Percentiles rank a stretch among this genome's conserved stretches.
phyloP scores from a whole-genome alignment of 1,139 yeast species.

The Zygoascus meyerae region DNA sequence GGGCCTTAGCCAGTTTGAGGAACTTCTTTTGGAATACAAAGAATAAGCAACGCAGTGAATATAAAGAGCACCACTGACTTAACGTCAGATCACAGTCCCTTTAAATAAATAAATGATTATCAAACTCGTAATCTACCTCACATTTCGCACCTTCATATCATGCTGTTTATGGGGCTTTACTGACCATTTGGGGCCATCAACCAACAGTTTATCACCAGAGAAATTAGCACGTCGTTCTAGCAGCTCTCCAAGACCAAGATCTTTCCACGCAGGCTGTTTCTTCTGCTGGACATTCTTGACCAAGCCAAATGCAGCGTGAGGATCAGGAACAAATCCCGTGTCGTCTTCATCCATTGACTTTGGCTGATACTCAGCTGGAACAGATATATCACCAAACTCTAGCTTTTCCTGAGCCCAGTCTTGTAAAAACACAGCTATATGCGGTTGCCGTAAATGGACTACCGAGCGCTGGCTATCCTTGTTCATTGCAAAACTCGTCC shows the following conservation, averaged over 20 bases:
- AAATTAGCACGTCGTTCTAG: slow-evolving; percentile 20
- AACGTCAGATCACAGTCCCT: no score
- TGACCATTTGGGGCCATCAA: slow-evolving; percentile 10
- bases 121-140: no score
- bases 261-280: slow-evolving; percentile 33
- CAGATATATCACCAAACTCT: slow-evolving; percentile 32
- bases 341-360: slow-evolving; percentile 34
- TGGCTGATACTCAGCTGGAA: slow-evolving; percentile 32
- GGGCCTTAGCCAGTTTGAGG: slow-evolving; percentile 24
- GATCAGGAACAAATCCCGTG: slow-evolving; percentile 25
- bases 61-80: no score
- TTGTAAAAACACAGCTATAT: slow-evolving; percentile 29
- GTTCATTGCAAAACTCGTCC: slow-evolving; percentile 9
- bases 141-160: no score
- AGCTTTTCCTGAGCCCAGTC: slow-evolving; percentile 34
- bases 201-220: slow-evolving; percentile 16
- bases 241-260: slow-evolving; percentile 28
- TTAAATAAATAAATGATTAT: no score
- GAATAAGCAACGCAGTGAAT: not conserved
- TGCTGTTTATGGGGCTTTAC: not conserved
- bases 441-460: slow-evolving; percentile 30
- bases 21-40: slow-evolving; percentile 13
- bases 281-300: slow-evolving; percentile 17
- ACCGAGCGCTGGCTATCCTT: slow-evolving; percentile 36
- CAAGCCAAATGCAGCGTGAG: slow-evolving; percentile 27